These are phyloP conservation scores for Fraxinus greggii DNA, from an alignment of 305 asterid genomes.

Conservation along the genomic window DNA sequence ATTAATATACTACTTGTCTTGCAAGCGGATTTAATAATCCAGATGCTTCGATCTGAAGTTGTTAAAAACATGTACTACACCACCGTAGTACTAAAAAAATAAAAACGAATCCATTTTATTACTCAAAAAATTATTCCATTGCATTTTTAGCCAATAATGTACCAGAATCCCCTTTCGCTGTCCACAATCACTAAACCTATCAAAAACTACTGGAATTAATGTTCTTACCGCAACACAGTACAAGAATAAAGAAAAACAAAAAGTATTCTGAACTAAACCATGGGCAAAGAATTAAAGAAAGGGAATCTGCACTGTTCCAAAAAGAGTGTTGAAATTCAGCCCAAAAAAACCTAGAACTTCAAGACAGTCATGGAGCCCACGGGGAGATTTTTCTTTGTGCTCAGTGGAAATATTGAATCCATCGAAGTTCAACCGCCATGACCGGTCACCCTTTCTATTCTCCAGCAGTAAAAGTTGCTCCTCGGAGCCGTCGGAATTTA, in stretches of 20 bases:
- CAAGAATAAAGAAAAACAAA: not conserved
- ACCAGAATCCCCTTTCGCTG: not conserved
- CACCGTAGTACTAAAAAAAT: not conserved
- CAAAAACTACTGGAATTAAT: not conserved
- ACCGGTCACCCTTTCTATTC: conserved; percentile 32
- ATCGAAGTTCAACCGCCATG: conserved; percentile 53
- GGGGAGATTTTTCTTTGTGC: conserved; percentile 43
- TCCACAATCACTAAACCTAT: not conserved
- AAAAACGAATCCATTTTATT: not conserved
- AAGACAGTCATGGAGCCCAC: conserved; percentile 43
- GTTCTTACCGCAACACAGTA: not conserved
- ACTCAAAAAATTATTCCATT: not conserved
- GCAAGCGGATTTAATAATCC: not conserved
- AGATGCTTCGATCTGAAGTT: not conserved
- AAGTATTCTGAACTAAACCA: not conserved
- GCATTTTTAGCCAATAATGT: not conserved
- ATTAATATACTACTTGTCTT: not conserved
- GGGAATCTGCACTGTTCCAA: not conserved
- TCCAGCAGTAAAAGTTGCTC: conserved; percentile 38
- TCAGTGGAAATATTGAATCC: conserved; percentile 37
- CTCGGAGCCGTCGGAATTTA: conserved; percentile 31
- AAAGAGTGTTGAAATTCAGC: not conserved
- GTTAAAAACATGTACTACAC: not conserved
- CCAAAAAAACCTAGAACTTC: conserved; percentile 36
- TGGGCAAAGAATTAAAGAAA: not conserved